Percentiles rank a stretch among this genome's conserved stretches.
Conservation (phyloP, 345 rosid genomes). For the Cardamine chenopodiifolia region DNA sequence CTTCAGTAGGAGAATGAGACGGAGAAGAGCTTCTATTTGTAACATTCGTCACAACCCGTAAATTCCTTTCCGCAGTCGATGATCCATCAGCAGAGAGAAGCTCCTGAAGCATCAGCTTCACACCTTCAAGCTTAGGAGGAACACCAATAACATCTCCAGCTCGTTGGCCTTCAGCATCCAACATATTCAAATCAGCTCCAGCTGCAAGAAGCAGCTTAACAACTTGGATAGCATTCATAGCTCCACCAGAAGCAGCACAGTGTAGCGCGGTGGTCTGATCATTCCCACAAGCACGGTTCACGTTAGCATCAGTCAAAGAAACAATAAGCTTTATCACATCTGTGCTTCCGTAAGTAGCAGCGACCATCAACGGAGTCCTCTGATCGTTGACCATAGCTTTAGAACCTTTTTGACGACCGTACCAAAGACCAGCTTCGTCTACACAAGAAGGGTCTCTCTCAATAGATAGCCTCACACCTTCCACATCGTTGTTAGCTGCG, state of each 20-base stretch:
- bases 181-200: conserved; percentile 70
- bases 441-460: conserved; percentile 66
- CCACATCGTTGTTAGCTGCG: conserved; percentile 84
- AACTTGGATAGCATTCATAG: conserved; percentile 69
- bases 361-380: conserved; percentile 92
- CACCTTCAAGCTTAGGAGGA: conserved; percentile 66
- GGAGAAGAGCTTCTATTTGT: conserved; percentile 58
- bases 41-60: conserved; percentile 53
- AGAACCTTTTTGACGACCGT: conserved; percentile 81
- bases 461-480: conserved; percentile 59
- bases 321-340: conserved; percentile 76
- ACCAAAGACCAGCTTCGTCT: conserved; percentile 85
- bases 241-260: conserved; percentile 95
- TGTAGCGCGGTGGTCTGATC: conserved; percentile 87
- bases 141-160: conserved; percentile 86
- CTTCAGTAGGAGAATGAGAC: conserved; percentile 59
- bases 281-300: conserved; percentile 65
- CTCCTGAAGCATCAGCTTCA: conserved; percentile 63
- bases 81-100: conserved; percentile 68
- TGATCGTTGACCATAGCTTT: conserved; percentile 82
- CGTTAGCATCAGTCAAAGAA: conserved; percentile 69
- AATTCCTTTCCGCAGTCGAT: conserved; percentile 47
- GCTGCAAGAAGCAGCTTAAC: conserved; percentile 79
- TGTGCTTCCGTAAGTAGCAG: conserved; percentile 83
- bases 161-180: conserved; percentile 63